Conservation (phyloP, 176 grass and related monocot species). For the Ananas comosus region DNA sequence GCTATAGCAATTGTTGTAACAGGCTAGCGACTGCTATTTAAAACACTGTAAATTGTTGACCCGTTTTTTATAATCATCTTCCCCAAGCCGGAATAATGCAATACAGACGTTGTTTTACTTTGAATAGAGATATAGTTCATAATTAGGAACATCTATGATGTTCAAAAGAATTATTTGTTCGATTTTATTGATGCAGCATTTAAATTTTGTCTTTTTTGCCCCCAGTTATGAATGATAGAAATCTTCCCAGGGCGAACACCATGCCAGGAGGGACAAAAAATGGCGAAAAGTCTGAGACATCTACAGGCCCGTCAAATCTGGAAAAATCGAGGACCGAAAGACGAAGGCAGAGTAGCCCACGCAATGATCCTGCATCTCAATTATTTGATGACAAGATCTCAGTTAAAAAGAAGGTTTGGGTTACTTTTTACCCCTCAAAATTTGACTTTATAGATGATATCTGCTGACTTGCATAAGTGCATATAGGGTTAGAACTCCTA, state of each 20-base stretch:
- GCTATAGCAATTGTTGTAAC: too few species aligned
- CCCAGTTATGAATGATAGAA: constrained; percentile 26
- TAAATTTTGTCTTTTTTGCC: constrained; percentile 9
- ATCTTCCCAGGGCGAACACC: constrained; percentile 46
- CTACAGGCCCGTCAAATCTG: constrained; percentile 33
- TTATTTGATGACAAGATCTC: constrained; percentile 70
- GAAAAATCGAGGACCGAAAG: constrained; percentile 61
- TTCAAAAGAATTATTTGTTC: background rate
- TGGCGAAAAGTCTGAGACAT: constrained; percentile 37
- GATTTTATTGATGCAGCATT: constrained; percentile 1
- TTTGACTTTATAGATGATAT: background rate
- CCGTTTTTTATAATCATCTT: background rate
- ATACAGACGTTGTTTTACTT: background rate
- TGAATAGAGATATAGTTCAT: background rate
- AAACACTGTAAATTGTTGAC: background rate
- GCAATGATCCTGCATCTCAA: constrained; percentile 48
- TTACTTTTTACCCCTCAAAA: background rate
- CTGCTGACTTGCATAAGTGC: background rate
- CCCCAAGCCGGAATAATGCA: background rate
- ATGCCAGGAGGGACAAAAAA: constrained; percentile 47
- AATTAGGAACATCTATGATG: background rate
- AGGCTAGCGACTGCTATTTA: too few species aligned
- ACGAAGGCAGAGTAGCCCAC: constrained; percentile 29
- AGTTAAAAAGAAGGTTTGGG: constrained; percentile 52
- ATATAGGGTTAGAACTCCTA: too few species aligned